phyloP scores from a whole-genome alignment of 2,329 filamentous ascomycete genomes.

The Parastagonospora nodorum region DNA sequence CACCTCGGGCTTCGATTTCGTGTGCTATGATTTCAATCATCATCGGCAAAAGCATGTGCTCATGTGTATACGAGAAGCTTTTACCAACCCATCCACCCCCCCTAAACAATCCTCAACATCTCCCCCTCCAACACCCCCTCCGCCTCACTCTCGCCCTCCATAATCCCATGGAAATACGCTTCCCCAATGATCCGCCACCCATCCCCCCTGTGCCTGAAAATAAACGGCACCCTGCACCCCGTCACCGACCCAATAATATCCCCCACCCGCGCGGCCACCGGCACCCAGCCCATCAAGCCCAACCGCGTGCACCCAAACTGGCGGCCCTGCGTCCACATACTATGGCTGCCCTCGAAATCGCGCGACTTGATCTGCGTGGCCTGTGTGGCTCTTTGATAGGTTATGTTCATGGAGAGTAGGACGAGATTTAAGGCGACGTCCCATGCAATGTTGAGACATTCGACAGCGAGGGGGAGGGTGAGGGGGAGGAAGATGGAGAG shows the following conservation, averaged over 20 bases:
- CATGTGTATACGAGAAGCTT: no score
- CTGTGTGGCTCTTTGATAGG: neutral
- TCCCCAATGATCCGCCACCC: neutral
- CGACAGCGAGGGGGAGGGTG: no score
- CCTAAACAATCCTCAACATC: neutral
- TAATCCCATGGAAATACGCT: neutral
- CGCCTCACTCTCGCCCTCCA: neutral
- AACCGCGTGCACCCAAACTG: neutral
- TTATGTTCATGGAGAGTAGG: neutral
- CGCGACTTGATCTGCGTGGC: neutral
- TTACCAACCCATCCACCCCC: no score
- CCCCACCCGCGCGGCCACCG: neutral
- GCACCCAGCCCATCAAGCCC: neutral
- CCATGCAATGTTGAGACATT: no score
- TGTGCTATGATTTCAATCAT: no score
- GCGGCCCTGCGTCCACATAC: neutral
- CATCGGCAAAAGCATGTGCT: no score
- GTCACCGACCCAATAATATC: neutral
- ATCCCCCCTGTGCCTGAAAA: neutral
- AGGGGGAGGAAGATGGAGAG: no score
- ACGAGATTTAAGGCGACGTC: neutral
- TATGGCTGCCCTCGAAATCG: neutral
- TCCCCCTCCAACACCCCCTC: neutral
- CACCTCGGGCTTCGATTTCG: no score
- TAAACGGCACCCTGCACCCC: neutral